These are phyloP conservation scores for Lentinula sp. DNA, from an alignment of 768 basidiomycete species.

Conservation along the genomic window DNA sequence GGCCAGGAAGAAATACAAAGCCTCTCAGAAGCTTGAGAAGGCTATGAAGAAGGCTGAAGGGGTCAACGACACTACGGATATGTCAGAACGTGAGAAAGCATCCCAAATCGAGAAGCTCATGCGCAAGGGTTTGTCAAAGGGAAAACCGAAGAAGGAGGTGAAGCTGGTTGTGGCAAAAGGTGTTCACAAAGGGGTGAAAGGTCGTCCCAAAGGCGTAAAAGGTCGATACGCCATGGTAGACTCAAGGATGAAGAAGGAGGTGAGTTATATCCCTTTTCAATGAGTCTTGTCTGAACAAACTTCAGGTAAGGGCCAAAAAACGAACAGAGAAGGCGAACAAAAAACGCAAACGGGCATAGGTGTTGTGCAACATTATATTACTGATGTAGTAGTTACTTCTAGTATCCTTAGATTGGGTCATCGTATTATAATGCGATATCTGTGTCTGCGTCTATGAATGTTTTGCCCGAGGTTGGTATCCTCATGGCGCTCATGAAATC, in stretches of 20 bases:
- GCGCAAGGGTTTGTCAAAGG: constrained; percentile 67
- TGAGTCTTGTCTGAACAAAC: neutral
- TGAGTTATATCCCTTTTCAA: constrained; percentile 22
- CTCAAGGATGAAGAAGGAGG: constrained; percentile 90
- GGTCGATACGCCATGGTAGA: constrained; percentile 95
- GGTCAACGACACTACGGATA: constrained; percentile 78
- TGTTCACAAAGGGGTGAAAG: constrained; percentile 81
- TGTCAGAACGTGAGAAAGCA: constrained; percentile 95
- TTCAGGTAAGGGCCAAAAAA: constrained; percentile 78
- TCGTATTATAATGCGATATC: neutral
- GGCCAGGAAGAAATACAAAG: constrained; percentile 91
- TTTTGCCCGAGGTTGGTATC: neutral
- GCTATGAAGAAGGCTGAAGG: constrained; percentile 96
- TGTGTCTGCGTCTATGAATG: neutral
- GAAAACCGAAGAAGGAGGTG: constrained; percentile 65
- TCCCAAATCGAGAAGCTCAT: constrained; percentile 90
- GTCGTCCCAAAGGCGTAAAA: constrained; percentile 92
- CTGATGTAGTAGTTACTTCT: neutral
- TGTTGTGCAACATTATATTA: neutral
- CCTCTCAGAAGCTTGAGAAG: constrained; percentile 79
- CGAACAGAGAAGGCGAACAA: constrained; percentile 70
- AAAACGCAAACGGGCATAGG: constrained; percentile 41
- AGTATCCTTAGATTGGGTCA: neutral
- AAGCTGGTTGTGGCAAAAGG: constrained; percentile 93
- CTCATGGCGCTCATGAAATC: constrained; percentile 11